Conservation (phyloP, 1,139 yeast genomes). For the Arxiozyma slooffiae region DNA sequence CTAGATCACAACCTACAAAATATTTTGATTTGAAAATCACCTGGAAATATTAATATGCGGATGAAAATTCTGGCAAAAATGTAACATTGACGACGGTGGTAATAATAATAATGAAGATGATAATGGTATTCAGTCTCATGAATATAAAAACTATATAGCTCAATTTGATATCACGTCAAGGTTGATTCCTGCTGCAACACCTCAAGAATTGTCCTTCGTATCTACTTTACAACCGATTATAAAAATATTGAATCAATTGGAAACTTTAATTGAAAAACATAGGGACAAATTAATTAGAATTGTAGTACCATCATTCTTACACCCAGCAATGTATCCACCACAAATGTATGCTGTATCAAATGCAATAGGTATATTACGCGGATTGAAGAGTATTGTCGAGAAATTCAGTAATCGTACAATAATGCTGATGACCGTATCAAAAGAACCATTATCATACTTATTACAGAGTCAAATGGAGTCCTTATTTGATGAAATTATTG, state of each 20-base stretch:
- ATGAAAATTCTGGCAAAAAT: slow-evolving; percentile 27
- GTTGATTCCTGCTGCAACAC: slow-evolving; percentile 55
- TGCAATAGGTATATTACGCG: slow-evolving; percentile 53
- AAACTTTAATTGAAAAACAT: slow-evolving; percentile 35
- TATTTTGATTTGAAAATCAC: slow-evolving; percentile 63
- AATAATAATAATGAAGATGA: slow-evolving; percentile 13
- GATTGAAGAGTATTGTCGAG: slow-evolving; percentile 47
- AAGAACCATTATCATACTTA: slow-evolving; percentile 50
- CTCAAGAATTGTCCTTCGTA: slow-evolving; percentile 50
- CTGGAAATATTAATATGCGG: slow-evolving; percentile 70
- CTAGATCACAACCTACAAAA: slow-evolving; percentile 17
- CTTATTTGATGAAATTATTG: slow-evolving; percentile 59
- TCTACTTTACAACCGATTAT: slow-evolving; percentile 29
- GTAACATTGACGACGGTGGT: slow-evolving; percentile 22
- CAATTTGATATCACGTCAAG: slow-evolving; percentile 72
- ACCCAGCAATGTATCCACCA: slow-evolving; percentile 68
- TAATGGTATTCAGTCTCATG: slow-evolving; percentile 15
- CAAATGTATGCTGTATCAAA: slow-evolving; percentile 38
- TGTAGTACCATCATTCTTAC: slow-evolving; percentile 64
- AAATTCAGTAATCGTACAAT: slow-evolving; percentile 41
- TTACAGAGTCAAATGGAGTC: slow-evolving; percentile 45
- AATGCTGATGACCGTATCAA: slow-evolving; percentile 47
- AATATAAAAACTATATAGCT: slow-evolving; percentile 47
- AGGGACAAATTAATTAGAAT: slow-evolving; percentile 48
- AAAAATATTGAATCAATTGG: slow-evolving; percentile 36